Base-by-base conservation (phyloP, 805 yeast genomes). In the Torulaspora delbrueckii region DNA sequence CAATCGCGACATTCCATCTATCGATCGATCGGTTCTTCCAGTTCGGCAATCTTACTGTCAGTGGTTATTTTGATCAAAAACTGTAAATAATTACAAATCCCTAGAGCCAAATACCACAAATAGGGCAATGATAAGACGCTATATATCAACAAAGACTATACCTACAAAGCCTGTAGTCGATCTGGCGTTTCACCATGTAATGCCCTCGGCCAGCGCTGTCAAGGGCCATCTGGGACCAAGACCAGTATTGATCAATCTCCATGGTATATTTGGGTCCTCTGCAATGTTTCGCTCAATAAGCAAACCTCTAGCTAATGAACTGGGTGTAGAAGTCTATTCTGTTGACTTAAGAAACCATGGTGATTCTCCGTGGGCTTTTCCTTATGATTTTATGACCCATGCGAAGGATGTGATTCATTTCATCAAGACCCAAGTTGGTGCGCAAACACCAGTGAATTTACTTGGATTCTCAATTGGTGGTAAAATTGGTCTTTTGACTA, bases 401-500 rank as follows among this genome's bases (percentile, higher is more conserved):
- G 70, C 75, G 1, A 48, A 57, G 3, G 83, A 78, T 55, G 64
- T 77, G 3, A 55, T 65, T 3, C 52, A 57, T 32, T 70, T 70
- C 41, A 50, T 76, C 2, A 51, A 65, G 26, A 52, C 53, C 9
- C 49, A 56, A 12, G 45, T 59, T 34, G 58, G 59, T 9, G n/a
- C 18, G 3, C 39, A 55, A 7, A 51, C 58, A 42, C 65, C 66
- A 10, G 62, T 70, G 4, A 58, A 68, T 31, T 42, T 74, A 3
- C 46, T 73, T 9, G 84, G 85, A 0, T 82, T 76, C 55, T 78
- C 82, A 14, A 73, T 80, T 77, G 86, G 86, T 1, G 84, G 81
- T 3, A 79, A 78, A 54, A 71, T 75, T 1, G 77, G 77, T 0
- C 71, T 80, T 74, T 45, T 72, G 38, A 68, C 70, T 1, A 62